Conservation (phyloP, 805 yeast genomes). For the Suhomyces prunicola region DNA sequence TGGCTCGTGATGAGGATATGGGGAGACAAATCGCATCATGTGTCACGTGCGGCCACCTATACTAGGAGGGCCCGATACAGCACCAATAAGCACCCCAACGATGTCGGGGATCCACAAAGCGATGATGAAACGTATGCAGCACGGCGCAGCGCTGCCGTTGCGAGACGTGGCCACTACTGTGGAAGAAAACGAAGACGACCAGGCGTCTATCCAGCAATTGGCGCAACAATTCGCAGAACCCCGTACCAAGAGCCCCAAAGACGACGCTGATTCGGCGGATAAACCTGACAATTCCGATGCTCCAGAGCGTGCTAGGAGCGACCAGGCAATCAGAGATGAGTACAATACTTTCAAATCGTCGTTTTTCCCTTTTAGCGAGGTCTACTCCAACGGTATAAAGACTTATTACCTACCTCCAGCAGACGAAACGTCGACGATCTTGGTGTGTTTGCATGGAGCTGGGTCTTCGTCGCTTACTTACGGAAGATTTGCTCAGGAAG, state of each 20-base stretch:
- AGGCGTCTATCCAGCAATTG: not conserved
- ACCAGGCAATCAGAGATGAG: not conserved
- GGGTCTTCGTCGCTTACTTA: conserved; percentile 86
- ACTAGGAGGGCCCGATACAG: not conserved
- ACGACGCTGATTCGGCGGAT: not conserved
- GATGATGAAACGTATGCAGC: conserved; percentile 4
- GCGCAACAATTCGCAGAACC: not conserved
- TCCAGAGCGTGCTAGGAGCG: not conserved
- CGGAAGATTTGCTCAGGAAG: conserved; percentile 46
- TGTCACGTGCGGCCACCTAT: not conserved
- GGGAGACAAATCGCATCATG: not conserved
- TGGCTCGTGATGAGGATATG: not conserved
- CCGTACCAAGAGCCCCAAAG: not conserved
- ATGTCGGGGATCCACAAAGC: conserved; percentile 16
- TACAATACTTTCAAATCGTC: conserved; percentile 8
- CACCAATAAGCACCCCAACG: not conserved
- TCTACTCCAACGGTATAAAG: conserved; percentile 25
- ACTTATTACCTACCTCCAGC: conserved; percentile 58
- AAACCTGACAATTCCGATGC: not conserved
- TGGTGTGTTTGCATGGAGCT: conserved; percentile 90
- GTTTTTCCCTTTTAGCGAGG: conserved; percentile 18
- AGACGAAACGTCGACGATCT: conserved; percentile 45
- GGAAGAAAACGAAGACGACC: not conserved
- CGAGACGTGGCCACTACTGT: not conserved
- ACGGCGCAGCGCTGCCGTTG: not conserved